phyloP scores from a whole-genome alignment of 164 flowering plant species.

The Brasenia schreberi region DNA sequence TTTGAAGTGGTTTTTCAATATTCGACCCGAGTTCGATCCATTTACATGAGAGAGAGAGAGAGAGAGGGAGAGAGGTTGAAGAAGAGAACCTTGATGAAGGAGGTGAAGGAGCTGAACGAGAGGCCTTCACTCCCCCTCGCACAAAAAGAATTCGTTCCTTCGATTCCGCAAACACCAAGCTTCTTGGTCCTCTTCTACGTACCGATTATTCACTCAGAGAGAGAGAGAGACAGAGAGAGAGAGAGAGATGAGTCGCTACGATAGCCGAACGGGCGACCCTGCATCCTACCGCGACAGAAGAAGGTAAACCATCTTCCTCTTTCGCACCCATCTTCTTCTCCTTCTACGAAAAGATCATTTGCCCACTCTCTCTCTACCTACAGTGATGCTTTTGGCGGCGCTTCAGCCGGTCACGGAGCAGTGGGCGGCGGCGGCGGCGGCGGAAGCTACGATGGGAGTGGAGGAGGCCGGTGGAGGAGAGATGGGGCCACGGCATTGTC shows the following conservation, averaged over 20 bases:
- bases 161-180: too few relatives aligned
- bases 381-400: neutral
- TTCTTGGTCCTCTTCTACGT: too few relatives aligned
- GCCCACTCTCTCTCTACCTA: neutral
- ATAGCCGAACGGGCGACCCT: constrained; percentile 81
- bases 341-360: neutral
- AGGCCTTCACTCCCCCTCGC: too few relatives aligned
- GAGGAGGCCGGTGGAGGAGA: neutral
- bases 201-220: too few relatives aligned
- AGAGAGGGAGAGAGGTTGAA: too few relatives aligned
- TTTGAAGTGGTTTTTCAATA: too few relatives aligned
- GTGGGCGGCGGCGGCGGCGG: constrained; percentile 35
- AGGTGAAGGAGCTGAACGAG: too few relatives aligned
- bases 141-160: too few relatives aligned
- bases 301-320: constrained; percentile 30
- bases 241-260: constrained; percentile 72
- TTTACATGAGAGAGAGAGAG: too few relatives aligned
- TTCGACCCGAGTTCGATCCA: too few relatives aligned
- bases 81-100: too few relatives aligned
- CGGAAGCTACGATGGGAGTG: constrained; percentile 23
- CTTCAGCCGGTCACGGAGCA: constrained; percentile 25
- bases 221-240: neutral
- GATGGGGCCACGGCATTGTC: constrained; percentile 21
- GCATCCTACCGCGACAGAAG: constrained; percentile 83
- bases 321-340: neutral